Percentiles rank a stretch among this genome's conserved stretches.
These are phyloP conservation scores for Clarireedia paspali DNA, from an alignment of 2,329 filamentous ascomycete species.

Conservation along the genomic window DNA sequence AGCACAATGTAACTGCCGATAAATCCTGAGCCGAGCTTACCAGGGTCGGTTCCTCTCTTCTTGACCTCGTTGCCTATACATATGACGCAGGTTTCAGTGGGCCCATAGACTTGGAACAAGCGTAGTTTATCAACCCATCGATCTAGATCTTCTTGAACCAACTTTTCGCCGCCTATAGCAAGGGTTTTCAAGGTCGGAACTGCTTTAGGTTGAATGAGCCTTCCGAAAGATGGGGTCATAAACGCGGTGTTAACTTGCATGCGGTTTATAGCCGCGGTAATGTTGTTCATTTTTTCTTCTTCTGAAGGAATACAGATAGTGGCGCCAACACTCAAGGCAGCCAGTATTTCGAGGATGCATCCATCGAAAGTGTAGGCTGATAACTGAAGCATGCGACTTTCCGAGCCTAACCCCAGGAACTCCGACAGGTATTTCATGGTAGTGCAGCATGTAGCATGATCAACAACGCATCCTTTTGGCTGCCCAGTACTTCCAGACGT, in stretches of 20 bases:
- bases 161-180: conserved; percentile 86
- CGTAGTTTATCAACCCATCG: conserved; percentile 31
- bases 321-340: conserved; percentile 15
- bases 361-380: conserved; percentile 19
- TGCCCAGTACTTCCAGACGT: conserved; percentile 22
- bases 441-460: conserved; percentile 13
- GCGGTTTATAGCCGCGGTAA: conserved; percentile 12
- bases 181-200: conserved; percentile 60
- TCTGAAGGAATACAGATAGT: conserved; percentile 19
- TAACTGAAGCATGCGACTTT: conserved; percentile 17
- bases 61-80: not conserved
- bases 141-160: conserved; percentile 46
- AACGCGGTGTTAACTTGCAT: conserved; percentile 15
- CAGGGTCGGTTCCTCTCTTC: not conserved
- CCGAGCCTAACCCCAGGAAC: not conserved
- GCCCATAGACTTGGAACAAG: conserved; percentile 56
- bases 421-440: conserved; percentile 6
- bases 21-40: not conserved
- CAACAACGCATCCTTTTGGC: conserved; percentile 16
- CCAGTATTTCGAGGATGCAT: conserved; percentile 16
- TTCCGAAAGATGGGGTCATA: conserved; percentile 30
- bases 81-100: conserved; percentile 28
- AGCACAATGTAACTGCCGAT: conserved; percentile 1
- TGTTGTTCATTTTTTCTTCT: conserved; percentile 14
- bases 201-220: conserved; percentile 77